Evolutionary conservation across 352 stramenopile species (phyloP).

Genomic region (Phytophthora cryptogea): DNA sequence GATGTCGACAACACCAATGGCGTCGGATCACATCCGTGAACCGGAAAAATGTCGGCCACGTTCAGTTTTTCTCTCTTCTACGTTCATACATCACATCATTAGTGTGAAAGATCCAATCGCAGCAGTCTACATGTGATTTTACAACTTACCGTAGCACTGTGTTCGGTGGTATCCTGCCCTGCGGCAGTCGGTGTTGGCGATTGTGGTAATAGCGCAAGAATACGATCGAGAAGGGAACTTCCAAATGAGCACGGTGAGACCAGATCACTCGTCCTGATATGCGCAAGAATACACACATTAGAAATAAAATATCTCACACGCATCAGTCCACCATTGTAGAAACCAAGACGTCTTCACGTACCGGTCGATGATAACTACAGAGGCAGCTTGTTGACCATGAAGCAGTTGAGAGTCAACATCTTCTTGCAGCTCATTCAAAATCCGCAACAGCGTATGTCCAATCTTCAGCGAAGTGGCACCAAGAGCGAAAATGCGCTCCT

Average conservation of each 20-base stretch:
- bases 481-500: constrained; percentile 73
- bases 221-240: constrained; percentile 68
- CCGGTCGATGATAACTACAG: constrained; percentile 73
- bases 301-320: background rate
- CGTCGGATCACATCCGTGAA: constrained; percentile 66
- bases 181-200: constrained; percentile 25
- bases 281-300: constrained; percentile 2
- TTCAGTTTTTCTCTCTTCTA: constrained; percentile 45
- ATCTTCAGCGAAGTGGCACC: constrained; percentile 79
- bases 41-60: constrained; percentile 69
- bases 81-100: constrained; percentile 6
- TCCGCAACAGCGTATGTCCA: constrained; percentile 71
- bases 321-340: background rate
- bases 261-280: constrained; percentile 62
- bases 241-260: constrained; percentile 66
- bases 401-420: constrained; percentile 40
- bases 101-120: background rate
- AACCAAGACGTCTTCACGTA: constrained; percentile 20
- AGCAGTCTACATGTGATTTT: background rate
- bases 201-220: constrained; percentile 68
- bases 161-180: constrained; percentile 21
- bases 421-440: constrained; percentile 63
- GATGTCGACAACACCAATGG: constrained; percentile 33
- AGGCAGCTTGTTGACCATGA: constrained; percentile 50
- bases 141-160: constrained; percentile 15